Conservation (phyloP, 1,284 basidiomycete species). For the Leccinum fallax region DNA sequence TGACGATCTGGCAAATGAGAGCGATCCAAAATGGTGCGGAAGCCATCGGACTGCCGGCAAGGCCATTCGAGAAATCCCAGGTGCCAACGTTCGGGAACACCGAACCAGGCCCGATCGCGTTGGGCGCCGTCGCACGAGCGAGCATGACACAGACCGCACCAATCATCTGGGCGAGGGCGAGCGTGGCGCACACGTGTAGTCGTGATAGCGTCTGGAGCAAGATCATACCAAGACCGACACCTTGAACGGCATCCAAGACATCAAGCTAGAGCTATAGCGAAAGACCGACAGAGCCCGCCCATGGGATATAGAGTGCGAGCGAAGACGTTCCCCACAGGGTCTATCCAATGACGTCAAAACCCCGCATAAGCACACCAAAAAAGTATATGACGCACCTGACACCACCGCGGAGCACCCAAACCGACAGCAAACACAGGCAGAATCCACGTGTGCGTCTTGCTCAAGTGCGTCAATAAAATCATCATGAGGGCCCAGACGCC, state of each 20-base stretch:
- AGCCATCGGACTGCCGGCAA: slow-evolving; percentile 76
- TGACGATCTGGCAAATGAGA: slow-evolving; percentile 75
- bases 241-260: slow-evolving; percentile 89
- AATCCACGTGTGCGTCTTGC: slow-evolving; percentile 92
- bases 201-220: slow-evolving; percentile 92
- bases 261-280: slow-evolving; percentile 93
- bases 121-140: slow-evolving; percentile 83
- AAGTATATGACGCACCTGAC: slow-evolving; percentile 57
- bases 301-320: slow-evolving; percentile 85
- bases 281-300: slow-evolving; percentile 82
- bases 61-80: slow-evolving; percentile 78
- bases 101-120: slow-evolving; percentile 78
- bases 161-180: slow-evolving; percentile 85
- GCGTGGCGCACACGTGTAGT: slow-evolving; percentile 88
- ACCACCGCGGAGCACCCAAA: slow-evolving; percentile 90
- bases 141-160: slow-evolving; percentile 84
- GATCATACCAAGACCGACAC: slow-evolving; percentile 93
- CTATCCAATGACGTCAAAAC: slow-evolving; percentile 28
- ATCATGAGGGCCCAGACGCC: slow-evolving; percentile 81
- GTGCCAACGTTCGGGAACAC: slow-evolving; percentile 92
- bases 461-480: slow-evolving; percentile 77
- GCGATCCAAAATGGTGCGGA: slow-evolving; percentile 88
- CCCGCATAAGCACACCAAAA: background rate
- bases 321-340: slow-evolving; percentile 89
- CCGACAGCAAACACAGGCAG: slow-evolving; percentile 92